A percentile compares a stretch with the other conserved stretches of the same genome.
Evolutionary conservation across 2,329 filamentous ascomycete species (phyloP).

Genomic region (Pestalotiopsis sp.): DNA sequence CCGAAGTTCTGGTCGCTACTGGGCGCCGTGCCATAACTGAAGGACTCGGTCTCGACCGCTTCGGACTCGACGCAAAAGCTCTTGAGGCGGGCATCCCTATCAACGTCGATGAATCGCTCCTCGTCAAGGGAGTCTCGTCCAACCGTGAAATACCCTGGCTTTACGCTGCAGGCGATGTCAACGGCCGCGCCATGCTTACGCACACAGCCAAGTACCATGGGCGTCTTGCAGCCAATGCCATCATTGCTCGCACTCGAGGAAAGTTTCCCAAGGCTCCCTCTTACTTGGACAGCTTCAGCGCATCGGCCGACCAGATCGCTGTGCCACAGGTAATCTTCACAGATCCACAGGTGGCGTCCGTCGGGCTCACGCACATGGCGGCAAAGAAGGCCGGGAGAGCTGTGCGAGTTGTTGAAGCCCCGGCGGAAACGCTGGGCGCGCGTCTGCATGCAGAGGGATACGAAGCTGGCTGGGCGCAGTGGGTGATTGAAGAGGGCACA

Average conservation of each 20-base stretch:
- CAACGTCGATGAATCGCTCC: background rate
- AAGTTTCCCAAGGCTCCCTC: background rate
- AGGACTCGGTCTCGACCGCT: background rate
- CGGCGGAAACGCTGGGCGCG: background rate
- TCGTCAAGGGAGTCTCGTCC: background rate
- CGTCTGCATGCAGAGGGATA: background rate
- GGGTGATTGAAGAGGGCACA: background rate
- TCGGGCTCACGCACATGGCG: background rate
- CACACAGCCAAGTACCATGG: conserved; percentile 8
- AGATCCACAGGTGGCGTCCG: background rate
- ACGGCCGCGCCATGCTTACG: background rate
- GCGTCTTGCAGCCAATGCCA: conserved; percentile 2
- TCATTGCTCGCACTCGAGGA: conserved; percentile 17
- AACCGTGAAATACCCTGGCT: background rate
- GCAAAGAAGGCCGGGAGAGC: background rate
- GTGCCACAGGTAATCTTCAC: background rate
- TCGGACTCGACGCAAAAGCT: background rate
- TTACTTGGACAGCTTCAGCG: background rate
- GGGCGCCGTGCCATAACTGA: background rate
- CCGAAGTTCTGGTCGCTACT: conserved; percentile 5
- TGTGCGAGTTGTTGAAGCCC: background rate
- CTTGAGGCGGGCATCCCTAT: background rate
- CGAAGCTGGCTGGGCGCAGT: background rate
- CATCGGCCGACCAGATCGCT: background rate
- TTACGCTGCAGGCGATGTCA: conserved; percentile 6